A percentile compares a stretch with the other conserved stretches of the same genome.
phyloP scores from a whole-genome alignment of 2,329 filamentous ascomycete species.

The Akanthomyces lecanii region DNA sequence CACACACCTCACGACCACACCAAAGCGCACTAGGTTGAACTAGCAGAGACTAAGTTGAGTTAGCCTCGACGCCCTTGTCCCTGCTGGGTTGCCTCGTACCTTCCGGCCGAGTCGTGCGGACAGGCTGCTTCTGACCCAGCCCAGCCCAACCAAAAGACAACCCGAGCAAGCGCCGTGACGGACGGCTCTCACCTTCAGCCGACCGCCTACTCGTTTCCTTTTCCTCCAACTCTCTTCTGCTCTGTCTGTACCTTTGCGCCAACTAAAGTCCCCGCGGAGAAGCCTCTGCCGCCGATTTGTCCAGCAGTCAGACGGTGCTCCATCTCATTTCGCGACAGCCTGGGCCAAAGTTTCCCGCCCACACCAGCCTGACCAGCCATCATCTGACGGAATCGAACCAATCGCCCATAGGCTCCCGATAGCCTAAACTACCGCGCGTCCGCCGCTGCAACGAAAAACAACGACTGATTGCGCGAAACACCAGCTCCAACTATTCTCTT shows the following conservation, averaged over 20 bases:
- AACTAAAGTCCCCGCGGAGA: neutral
- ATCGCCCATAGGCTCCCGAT: neutral
- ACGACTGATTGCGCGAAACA: neutral
- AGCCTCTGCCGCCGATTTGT: neutral
- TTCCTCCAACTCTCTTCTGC: neutral
- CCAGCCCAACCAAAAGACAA: slow-evolving; percentile 8
- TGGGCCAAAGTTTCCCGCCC: neutral
- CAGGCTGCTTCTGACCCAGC: slow-evolving; percentile 5
- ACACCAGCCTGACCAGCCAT: neutral
- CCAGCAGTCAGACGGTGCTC: neutral
- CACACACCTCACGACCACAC: neutral
- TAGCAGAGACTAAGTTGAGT: neutral
- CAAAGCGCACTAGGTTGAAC: neutral
- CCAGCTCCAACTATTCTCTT: neutral
- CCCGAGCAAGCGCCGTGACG: neutral
- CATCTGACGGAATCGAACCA: slow-evolving; percentile 14
- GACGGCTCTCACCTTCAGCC: neutral
- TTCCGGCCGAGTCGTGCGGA: slow-evolving; percentile 14
- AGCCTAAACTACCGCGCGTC: neutral
- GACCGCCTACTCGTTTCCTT: neutral
- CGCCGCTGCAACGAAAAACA: neutral
- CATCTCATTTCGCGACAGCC: neutral
- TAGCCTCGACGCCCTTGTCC: neutral
- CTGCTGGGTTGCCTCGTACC: neutral
- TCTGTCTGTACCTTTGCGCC: neutral